Base-by-base conservation (phyloP, 2,329 filamentous ascomycete species). In the Aureobasidium lini region DNA sequence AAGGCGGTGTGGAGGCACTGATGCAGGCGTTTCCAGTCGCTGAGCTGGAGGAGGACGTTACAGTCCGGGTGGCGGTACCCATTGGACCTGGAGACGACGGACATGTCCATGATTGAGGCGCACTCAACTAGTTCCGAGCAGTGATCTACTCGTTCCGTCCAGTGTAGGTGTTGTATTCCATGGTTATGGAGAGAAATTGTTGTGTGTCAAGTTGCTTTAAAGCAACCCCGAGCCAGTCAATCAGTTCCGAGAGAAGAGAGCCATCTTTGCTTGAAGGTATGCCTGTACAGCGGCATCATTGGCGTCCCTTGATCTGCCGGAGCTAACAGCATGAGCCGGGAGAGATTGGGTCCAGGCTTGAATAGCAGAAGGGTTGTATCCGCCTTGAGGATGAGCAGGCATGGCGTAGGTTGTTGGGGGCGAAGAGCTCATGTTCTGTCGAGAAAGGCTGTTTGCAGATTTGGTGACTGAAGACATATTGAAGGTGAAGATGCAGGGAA, bases 181-280 rank as follows among this genome's bases (percentile, higher is more conserved):
- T 3, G 2, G 23, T 23, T 3, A 3, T 23, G 23, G 23, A 23
- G 23, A 23, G 23, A 3, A 23, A 23, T 23, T 23, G 23, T 2
- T 23, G 23, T 3, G 23, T 23, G 23, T 23, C 23, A 23, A 3
- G 23, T 3, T 23, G 23, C 23, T 47, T 6, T 3, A 23, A 28
- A 29, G 16, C 40, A 43, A 9, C 8, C 8, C 34, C 34, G 34
- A 36, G 16, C 18, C 50, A 34, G 5, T 48, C 54, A 16, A 31
- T 59, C 46, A 59, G 37, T 42, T 50, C 18, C 37, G 43, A n/a
- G 66, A 66, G 53, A 72, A 71, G 13, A 72, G 64, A 6, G 68
- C 67, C 66, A 71, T 62, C 63, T 72, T 72, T 18, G 69, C 68
- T 60, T 68, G 65, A n/a, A 71, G 61, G 48, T 72, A 72, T 3